Evolutionary conservation across 1,284 basidiomycete genomes (phyloP), one percentile per base, ranked within the genome.

Genomic region (Boletus mariae): DNA sequence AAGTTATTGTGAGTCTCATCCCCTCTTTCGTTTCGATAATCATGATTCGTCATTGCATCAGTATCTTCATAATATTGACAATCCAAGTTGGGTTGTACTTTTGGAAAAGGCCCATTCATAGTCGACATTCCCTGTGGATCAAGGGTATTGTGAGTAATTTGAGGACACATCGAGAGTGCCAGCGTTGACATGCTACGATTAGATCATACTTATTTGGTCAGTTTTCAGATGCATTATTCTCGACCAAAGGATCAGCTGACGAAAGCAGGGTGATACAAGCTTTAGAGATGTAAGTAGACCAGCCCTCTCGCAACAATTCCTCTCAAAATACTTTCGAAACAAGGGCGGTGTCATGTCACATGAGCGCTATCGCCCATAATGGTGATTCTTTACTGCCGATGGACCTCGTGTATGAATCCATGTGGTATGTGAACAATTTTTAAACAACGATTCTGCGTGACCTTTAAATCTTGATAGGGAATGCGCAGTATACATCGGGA

Each of bases 81-180:
- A 1, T 48, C n/a, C 63, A 65, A 53, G 59, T 66, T 10, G 56
- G 37, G 40, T 13, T 59, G 7, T 68, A 65, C 45, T 49, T 67
- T 49, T 48, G 58, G 55, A 68, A 42, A 26, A 40, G n/a, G 12
- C 1, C 54, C 8, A 29, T 56, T 35, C 64, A 51, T 35, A 15
- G 45, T 37, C 56, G 63, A 32, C 66, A 65, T 2, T 23, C 50
- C 37, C 26, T 35, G 49, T 68, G 66, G 63, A 43, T 64, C 40
- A 65, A 67, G 48, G 34, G 47, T 12, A 23, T 57, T 25, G 63
- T 65, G 25, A 1, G 63, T 49, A n/a, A 42, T 35, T 11, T 34
- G 5, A 38, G 7, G 11, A 41, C 1, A 17, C 35, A 3, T 9
- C 1, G 8, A 40, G 15, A 10, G 4, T 13, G 12, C 34, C 2